Conservation (phyloP, 306 rosid genomes). For the Vicia villosa region DNA sequence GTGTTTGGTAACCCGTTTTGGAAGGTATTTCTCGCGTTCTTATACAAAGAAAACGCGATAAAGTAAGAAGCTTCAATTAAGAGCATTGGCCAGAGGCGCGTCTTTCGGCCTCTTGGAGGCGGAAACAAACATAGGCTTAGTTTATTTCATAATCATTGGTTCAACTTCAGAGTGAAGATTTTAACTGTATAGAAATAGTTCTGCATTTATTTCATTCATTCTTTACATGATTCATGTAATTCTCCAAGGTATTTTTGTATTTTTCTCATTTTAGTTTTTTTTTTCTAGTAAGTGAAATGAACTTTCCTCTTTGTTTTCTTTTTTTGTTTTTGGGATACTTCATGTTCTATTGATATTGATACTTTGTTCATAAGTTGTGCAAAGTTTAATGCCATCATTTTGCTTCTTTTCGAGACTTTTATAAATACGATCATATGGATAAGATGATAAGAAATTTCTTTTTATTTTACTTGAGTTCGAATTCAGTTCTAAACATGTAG, state of each 20-base stretch:
- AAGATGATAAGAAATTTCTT: no score
- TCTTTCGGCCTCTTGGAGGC: no score
- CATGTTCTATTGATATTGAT: slow-evolving; percentile 22
- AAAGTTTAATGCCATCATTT: slow-evolving; percentile 22
- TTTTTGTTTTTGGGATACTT: slow-evolving; percentile 3
- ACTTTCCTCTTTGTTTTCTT: background rate
- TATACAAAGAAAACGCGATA: no score
- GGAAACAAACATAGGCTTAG: background rate
- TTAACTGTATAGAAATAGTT: slow-evolving; percentile 53
- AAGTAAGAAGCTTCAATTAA: no score
- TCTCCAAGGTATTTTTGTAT: slow-evolving; percentile 43
- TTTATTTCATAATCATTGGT: slow-evolving; percentile 18
- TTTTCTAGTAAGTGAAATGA: slow-evolving; percentile 41
- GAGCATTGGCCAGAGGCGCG: no score
- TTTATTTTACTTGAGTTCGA: no score
- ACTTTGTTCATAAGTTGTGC: slow-evolving; percentile 36
- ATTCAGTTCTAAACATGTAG: no score
- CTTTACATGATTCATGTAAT: slow-evolving; percentile 51
- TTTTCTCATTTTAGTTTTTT: slow-evolving; percentile 48
- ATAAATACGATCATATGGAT: no score
- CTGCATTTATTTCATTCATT: slow-evolving; percentile 74
- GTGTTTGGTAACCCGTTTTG: no score
- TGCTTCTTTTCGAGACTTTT: slow-evolving; percentile 34
- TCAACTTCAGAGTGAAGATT: slow-evolving; percentile 30
- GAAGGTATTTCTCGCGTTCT: no score